phyloP scores from a whole-genome alignment of 495 filamentous ascomycete genomes.

The Margaritispora aquatica region DNA sequence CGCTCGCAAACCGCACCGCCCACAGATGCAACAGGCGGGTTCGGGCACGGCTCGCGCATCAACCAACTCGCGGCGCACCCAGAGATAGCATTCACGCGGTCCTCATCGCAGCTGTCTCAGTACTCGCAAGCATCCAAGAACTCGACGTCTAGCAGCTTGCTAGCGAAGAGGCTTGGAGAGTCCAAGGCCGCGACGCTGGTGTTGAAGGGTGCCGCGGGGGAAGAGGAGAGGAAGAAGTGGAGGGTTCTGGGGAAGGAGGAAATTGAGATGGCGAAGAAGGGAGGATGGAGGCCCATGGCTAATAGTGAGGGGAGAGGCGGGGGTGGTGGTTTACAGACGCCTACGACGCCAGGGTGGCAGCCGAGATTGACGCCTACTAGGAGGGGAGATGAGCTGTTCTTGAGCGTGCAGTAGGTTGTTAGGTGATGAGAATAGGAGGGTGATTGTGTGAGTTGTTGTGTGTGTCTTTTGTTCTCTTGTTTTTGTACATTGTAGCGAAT shows the following conservation, averaged over 20 bases:
- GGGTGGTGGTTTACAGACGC: slow-evolving; percentile 18
- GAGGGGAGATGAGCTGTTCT: slow-evolving; percentile 37
- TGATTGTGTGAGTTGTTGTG: no score
- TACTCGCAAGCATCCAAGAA: slow-evolving; percentile 17
- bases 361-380: slow-evolving; percentile 42
- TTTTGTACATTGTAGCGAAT: background rate
- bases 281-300: slow-evolving; percentile 17
- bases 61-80: slow-evolving; percentile 1
- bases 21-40: slow-evolving; percentile 6
- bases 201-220: slow-evolving; percentile 24
- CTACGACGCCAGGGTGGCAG: slow-evolving; percentile 43
- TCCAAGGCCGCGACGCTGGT: slow-evolving; percentile 37
- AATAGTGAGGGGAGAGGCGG: background rate
- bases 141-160: slow-evolving; percentile 28
- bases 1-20: background rate
- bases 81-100: slow-evolving; percentile 9
- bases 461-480: background rate
- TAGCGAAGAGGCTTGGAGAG: slow-evolving; percentile 43
- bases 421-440: no score
- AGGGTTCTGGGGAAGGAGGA: slow-evolving; percentile 19
- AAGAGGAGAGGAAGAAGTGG: slow-evolving; percentile 20
- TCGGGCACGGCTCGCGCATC: background rate
- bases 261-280: slow-evolving; percentile 17
- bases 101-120: slow-evolving; percentile 12
- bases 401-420: slow-evolving; percentile 32